Conservation (phyloP, 352 stramenopile species). For the Peronosclerospora sorghi region DNA sequence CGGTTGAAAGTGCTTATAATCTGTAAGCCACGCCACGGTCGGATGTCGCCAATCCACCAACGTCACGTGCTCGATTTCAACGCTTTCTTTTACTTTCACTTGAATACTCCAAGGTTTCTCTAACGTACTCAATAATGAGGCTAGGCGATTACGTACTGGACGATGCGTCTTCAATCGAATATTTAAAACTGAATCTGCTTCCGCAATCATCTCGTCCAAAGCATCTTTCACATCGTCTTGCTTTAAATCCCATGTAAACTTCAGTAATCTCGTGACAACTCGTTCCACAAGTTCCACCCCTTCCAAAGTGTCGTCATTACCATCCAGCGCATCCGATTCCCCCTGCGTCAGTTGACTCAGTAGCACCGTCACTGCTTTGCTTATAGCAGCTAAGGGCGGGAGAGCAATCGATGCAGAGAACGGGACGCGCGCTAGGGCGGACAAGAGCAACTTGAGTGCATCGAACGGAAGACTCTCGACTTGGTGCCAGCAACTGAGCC, state of each 20-base stretch:
- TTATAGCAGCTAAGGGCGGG: slow-evolving; percentile 27
- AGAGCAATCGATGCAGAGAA: slow-evolving; percentile 21
- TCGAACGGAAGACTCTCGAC: slow-evolving; percentile 22
- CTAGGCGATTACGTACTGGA: slow-evolving; percentile 28
- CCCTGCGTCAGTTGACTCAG: slow-evolving; percentile 7
- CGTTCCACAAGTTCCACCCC: slow-evolving; percentile 32
- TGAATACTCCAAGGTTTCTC: slow-evolving; percentile 69
- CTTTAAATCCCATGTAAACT: slow-evolving; percentile 62
- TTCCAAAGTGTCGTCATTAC: slow-evolving; percentile 27
- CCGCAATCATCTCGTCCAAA: slow-evolving; percentile 46
- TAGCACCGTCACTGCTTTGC: slow-evolving; percentile 18
- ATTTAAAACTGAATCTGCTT: slow-evolving; percentile 33
- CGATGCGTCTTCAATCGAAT: slow-evolving; percentile 38
- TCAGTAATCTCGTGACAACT: slow-evolving; percentile 32
- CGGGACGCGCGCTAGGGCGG: slow-evolving; percentile 34
- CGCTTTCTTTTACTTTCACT: slow-evolving; percentile 8
- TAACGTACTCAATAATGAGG: slow-evolving; percentile 40
- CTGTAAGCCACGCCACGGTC: slow-evolving; percentile 56
- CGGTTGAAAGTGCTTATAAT: slow-evolving; percentile 69
- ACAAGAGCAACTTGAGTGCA: slow-evolving; percentile 30
- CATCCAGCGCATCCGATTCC: slow-evolving; percentile 18
- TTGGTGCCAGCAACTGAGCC: slow-evolving; percentile 38
- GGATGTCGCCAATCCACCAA: slow-evolving; percentile 45
- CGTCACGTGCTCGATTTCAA: neutral
- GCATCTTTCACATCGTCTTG: slow-evolving; percentile 39